These are phyloP conservation scores for Aspergillus carlsbadensis DNA, from an alignment of 495 filamentous ascomycete genomes.

Conservation along the genomic window DNA sequence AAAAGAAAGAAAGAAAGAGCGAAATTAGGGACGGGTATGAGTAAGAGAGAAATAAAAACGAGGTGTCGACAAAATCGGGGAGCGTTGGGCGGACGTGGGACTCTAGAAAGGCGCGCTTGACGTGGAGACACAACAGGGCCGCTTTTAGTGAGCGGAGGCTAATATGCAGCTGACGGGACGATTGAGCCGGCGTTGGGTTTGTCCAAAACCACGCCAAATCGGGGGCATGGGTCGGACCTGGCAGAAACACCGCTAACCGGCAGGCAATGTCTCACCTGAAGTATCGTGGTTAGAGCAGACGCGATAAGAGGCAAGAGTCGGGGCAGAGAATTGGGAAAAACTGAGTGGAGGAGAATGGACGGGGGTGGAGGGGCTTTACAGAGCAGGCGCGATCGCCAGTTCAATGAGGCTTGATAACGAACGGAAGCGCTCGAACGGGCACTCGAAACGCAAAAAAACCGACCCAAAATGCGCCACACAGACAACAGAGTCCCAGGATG, in stretches of 20 bases:
- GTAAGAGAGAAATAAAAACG: slow-evolving; percentile 2
- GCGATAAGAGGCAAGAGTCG: slow-evolving; percentile 4
- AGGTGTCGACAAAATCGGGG: slow-evolving; percentile 6
- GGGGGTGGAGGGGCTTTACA: slow-evolving; percentile 14
- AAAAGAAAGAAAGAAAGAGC: not conserved
- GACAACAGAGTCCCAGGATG: not conserved
- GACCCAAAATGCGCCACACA: slow-evolving; percentile 5
- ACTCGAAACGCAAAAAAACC: not conserved
- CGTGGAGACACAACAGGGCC: slow-evolving; percentile 35
- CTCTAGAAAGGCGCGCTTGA: slow-evolving; percentile 38
- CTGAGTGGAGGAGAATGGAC: slow-evolving; percentile 8
- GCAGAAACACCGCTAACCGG: slow-evolving; percentile 30
- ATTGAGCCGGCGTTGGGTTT: slow-evolving; percentile 26
- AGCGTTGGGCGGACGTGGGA: slow-evolving; percentile 22
- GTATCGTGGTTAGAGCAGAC: slow-evolving; percentile 15
- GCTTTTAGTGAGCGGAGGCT: slow-evolving; percentile 46
- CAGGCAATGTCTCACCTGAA: slow-evolving; percentile 26
- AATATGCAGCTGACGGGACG: slow-evolving; percentile 36
- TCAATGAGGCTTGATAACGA: slow-evolving; percentile 20
- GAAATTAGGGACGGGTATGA: no score
- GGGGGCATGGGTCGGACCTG: slow-evolving; percentile 35
- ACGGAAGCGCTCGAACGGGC: slow-evolving; percentile 7
- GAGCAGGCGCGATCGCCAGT: slow-evolving; percentile 30
- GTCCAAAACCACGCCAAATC: slow-evolving; percentile 29
- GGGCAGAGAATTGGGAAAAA: slow-evolving; percentile 11